Base-by-base conservation (phyloP, 495 filamentous ascomycete genomes). In the Penicillium atrosanguineum region DNA sequence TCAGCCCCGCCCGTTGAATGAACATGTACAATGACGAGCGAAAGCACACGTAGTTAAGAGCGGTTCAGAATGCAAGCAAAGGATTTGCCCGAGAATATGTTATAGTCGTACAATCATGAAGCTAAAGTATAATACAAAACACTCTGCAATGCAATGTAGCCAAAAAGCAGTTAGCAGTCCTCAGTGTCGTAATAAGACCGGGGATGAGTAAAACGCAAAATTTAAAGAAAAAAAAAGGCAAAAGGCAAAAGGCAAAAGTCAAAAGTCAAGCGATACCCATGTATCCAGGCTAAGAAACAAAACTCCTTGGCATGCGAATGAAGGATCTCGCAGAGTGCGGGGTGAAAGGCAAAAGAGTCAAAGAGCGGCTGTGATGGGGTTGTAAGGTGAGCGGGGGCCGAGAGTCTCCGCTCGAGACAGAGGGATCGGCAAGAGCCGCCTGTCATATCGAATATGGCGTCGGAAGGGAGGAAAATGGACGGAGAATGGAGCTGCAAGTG, bases 371-470 rank as follows among this genome's bases (percentile, higher is more conserved):
- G 19, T 21, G 18, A 28, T 20, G 11, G 16, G 16, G 16, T 40
- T 20, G 38, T 4, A 34, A 34, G 9, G 11, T 14, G 14, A 34
- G 31, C 31, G 31, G 31, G 31, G 18, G 39, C 53, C 49, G 47
- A 54, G 25, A 40, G 21, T 57, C 34, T 44, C 50, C 60, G 26
- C 29, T 11, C 12, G 6, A 40, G 14, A 45, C 3, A 42, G 49
- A 52, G 19, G 49, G 50, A 56, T 53, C 50, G 41, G 34, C 48
- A 52, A 39, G 52, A 64, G 63, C 57, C 58, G 63, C 61, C 55
- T 61, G 61, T 64, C 57, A 67, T 57, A 53, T 52, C 48, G 31
- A 21, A 57, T 48, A 49, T 44, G 25, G 8, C 34, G 39, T 44
- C 18, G 43, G 41, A 18, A 42, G 40, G 46, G 46, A 57, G 44